Evolutionary conservation across 116 monocot genomes (phyloP).

Genomic region (Cymodocea nodosa): DNA sequence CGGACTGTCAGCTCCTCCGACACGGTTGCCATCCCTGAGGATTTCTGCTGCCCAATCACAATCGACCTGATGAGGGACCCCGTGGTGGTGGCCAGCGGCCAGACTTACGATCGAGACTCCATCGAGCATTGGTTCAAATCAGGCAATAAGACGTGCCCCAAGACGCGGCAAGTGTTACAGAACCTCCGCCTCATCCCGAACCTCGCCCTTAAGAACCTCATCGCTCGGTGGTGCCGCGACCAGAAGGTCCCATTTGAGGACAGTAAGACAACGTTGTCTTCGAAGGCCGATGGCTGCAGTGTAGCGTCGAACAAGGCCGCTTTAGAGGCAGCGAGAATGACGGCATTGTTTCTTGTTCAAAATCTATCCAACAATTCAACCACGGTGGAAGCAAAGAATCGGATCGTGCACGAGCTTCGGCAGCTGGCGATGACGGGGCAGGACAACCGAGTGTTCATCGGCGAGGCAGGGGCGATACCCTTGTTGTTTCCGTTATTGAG

Average conservation of each 20-base stretch:
- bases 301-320: slow-evolving; percentile 31
- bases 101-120: slow-evolving; percentile 85
- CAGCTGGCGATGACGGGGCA: slow-evolving; percentile 45
- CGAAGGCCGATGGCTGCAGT: not conserved
- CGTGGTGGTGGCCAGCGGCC: slow-evolving; percentile 80
- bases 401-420: slow-evolving; percentile 67
- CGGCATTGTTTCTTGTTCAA: slow-evolving; percentile 49
- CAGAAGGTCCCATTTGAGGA: slow-evolving; percentile 40
- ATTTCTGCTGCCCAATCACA: slow-evolving; percentile 86
- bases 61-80: slow-evolving; percentile 88
- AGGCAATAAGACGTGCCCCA: slow-evolving; percentile 83
- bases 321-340: slow-evolving; percentile 68
- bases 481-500: slow-evolving; percentile 44
- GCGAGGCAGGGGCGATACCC: slow-evolving; percentile 67
- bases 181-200: slow-evolving; percentile 39
- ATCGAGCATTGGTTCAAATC: slow-evolving; percentile 60
- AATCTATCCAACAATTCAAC: slow-evolving; percentile 18
- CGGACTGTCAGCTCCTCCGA: slow-evolving; percentile 9
- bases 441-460: slow-evolving; percentile 56
- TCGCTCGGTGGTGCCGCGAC: slow-evolving; percentile 47
- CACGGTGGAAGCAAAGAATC: slow-evolving; percentile 32
- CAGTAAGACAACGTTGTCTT: not conserved
- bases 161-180: slow-evolving; percentile 34
- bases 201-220: slow-evolving; percentile 45
- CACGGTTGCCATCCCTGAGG: slow-evolving; percentile 25